phyloP scores from a whole-genome alignment of 768 basidiomycete species.

The Termitomyces sp. region DNA sequence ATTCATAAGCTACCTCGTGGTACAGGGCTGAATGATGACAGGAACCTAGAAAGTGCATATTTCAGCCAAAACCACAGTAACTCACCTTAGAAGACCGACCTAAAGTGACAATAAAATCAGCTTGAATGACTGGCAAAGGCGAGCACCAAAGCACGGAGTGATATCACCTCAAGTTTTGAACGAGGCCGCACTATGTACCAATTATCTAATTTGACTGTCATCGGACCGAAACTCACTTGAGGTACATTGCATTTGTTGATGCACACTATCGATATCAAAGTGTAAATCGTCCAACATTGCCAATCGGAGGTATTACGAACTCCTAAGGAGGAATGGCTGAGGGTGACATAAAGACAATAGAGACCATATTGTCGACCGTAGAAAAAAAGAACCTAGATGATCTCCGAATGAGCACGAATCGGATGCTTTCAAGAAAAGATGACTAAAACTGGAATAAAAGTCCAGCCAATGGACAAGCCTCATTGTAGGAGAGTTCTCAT shows the following conservation, averaged over 20 bases:
- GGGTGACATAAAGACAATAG: background rate
- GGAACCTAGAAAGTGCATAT: background rate
- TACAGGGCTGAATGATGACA: background rate
- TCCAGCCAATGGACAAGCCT: background rate
- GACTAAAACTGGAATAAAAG: background rate
- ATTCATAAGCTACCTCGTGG: background rate
- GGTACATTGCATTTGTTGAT: background rate
- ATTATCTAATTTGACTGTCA: background rate
- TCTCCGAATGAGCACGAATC: background rate
- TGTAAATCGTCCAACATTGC: background rate
- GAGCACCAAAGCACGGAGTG: background rate
- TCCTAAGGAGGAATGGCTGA: background rate
- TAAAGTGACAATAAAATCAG: background rate
- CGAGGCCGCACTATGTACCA: background rate
- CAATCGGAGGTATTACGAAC: too few relatives aligned
- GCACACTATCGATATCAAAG: background rate
- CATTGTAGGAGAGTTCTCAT: background rate
- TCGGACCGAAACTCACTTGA: background rate
- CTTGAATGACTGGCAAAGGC: background rate
- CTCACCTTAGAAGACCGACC: background rate
- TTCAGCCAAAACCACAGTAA: background rate
- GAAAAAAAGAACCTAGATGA: background rate
- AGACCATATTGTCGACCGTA: background rate
- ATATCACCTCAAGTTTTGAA: background rate
- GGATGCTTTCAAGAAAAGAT: background rate